Evolutionary conservation across 768 basidiomycete genomes (phyloP), one percentile per base, ranked within the genome.

Genomic region (Cyclocybe cylindracea): DNA sequence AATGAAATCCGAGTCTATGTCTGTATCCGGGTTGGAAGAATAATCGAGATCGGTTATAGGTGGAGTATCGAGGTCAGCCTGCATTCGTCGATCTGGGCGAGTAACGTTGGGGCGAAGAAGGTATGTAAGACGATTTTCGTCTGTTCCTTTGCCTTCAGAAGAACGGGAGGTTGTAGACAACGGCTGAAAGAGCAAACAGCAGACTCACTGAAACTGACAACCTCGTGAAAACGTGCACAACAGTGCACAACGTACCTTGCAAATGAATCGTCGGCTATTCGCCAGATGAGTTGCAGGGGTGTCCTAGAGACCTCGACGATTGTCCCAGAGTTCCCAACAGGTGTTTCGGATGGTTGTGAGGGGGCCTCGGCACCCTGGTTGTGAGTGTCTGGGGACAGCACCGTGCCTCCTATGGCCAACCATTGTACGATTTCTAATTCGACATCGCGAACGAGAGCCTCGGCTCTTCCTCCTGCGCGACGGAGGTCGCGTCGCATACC

Each of bases 181-280:
- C 45, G 37, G 37, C 41, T 16, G 37, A 46, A 36, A 41, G n/a
- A 11, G 29, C 10, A 35, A 29, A 36, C 10, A 34, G 11, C 31
- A 39, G n/a, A 75, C 87, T 60, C 66, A 89, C 89, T 92, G 74
- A 85, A 93, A 70, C 87, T 88, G 60, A 92, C 85, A 53, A 93
- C 67, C 51, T 84, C 83, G 65, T 91, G 82, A 67, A 86, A 92
- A 35, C 90, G 76, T 38, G 89, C 89, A 52, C 87, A 85, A 57
- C 90, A 92, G 57, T 94, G 91, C 5, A 92, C 83, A 41, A 92
- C 80, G 60, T 89, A 92, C 32, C 91, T 78, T 29, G 86, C 83
- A 70, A 91, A 92, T 0, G 83, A 75, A 61, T 90, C 87, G 50
- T 86, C 79, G 5, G 73, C 60, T 53, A 87, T 83, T n/a, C 72